Percentiles rank a stretch among this genome's conserved stretches.
Evolutionary conservation across 1,139 yeast genomes (phyloP).

Genomic region (Yamadazyma conglobata): DNA sequence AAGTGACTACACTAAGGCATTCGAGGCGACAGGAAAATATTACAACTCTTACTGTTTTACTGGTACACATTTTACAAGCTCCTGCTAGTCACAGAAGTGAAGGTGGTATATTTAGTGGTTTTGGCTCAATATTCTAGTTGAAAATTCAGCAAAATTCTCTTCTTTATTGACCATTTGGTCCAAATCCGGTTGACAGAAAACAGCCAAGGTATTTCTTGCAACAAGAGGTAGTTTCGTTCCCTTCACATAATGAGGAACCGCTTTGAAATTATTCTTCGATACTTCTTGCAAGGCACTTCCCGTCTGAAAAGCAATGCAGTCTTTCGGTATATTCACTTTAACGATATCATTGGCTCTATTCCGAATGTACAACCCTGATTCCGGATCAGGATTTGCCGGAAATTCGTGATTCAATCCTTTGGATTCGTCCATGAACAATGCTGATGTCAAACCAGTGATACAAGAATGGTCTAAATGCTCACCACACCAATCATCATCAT

Average conservation of each 20-base stretch:
- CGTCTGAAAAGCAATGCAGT: slow-evolving; percentile 61
- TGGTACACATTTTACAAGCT: too few species aligned
- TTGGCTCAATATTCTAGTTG: slow-evolving; percentile 33
- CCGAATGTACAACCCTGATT: slow-evolving; percentile 52
- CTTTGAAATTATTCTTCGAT: slow-evolving; percentile 49
- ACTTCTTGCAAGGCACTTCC: slow-evolving; percentile 60
- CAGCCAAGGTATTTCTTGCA: slow-evolving; percentile 58
- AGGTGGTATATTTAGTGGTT: slow-evolving; percentile 31
- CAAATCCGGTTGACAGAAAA: slow-evolving; percentile 61
- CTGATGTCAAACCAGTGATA: slow-evolving; percentile 59
- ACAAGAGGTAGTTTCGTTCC: slow-evolving; percentile 36
- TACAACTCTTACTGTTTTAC: too few species aligned
- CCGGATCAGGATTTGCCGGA: slow-evolving; percentile 39
- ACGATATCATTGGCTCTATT: slow-evolving; percentile 44
- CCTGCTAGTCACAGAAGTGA: too few species aligned
- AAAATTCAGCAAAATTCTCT: slow-evolving; percentile 50
- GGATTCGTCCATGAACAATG: slow-evolving; percentile 46
- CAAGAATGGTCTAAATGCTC: slow-evolving; percentile 65
- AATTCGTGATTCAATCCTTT: slow-evolving; percentile 21
- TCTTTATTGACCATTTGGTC: slow-evolving; percentile 42
- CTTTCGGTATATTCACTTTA: slow-evolving; percentile 52
- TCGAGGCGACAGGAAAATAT: too few species aligned
- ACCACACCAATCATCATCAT: slow-evolving; percentile 55
- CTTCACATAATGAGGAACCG: slow-evolving; percentile 59
- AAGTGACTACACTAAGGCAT: too few species aligned